Conservation (phyloP, 345 rosid genomes). For the Corchorus olitorius region DNA sequence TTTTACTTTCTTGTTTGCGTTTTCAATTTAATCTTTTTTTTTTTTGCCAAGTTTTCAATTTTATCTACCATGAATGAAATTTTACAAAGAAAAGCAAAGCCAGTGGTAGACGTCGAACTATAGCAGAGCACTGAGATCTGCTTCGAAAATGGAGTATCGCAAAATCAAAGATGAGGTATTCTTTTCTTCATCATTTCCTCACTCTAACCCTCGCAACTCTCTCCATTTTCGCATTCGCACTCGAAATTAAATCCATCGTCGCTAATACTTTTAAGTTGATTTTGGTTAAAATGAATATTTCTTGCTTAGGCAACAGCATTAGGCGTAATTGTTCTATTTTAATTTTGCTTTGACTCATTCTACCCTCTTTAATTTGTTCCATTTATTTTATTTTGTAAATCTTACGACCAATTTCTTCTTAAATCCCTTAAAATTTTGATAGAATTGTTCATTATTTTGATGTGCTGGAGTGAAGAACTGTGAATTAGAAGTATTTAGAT, state of each 20-base stretch:
- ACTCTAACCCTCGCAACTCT: not conserved
- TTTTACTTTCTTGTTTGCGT: not conserved
- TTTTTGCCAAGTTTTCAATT: too few species aligned
- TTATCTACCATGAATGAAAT: too few species aligned
- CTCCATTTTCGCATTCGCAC: not conserved
- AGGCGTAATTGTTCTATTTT: not conserved
- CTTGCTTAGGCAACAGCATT: not conserved
- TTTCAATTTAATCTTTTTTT: not conserved
- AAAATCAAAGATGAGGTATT: conserved; percentile 80
- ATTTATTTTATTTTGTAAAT: not conserved
- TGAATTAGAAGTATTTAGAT: not conserved
- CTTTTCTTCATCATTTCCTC: not conserved
- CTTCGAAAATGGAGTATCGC: conserved; percentile 64
- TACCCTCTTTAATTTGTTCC: not conserved
- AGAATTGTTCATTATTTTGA: not conserved
- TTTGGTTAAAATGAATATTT: not conserved
- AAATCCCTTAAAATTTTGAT: not conserved
- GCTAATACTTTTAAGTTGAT: not conserved
- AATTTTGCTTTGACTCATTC: not conserved
- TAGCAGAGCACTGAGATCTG: conserved; percentile 34
- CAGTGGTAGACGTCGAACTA: not conserved
- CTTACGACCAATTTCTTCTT: not conserved
- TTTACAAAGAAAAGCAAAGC: not conserved
- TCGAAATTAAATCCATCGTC: not conserved
- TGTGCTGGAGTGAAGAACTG: not conserved